A percentile compares a stretch with the other conserved stretches of the same genome.
These are phyloP conservation scores for Sarocladium kiliense DNA, from an alignment of 2,329 filamentous ascomycete species.

Conservation along the genomic window DNA sequence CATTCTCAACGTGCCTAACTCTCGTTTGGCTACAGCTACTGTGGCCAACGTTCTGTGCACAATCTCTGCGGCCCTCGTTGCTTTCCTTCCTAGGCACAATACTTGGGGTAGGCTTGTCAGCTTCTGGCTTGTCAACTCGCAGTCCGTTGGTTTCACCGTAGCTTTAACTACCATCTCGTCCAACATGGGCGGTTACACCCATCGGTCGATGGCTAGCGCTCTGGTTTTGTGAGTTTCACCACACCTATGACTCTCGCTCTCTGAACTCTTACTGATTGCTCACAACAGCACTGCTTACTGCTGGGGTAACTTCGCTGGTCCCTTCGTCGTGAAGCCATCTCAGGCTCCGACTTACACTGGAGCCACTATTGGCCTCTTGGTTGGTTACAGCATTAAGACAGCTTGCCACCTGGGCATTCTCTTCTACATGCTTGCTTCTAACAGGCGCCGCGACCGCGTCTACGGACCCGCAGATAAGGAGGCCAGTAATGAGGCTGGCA, in stretches of 20 bases:
- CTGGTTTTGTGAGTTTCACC: slow-evolving; percentile 6
- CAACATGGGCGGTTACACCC: slow-evolving; percentile 10
- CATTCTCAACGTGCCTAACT: too few species aligned
- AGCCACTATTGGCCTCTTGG: slow-evolving; percentile 9
- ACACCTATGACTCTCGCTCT: neutral
- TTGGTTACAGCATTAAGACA: slow-evolving; percentile 8
- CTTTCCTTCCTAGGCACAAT: too few species aligned
- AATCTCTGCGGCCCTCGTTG: too few species aligned
- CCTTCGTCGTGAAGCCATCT: slow-evolving; percentile 7
- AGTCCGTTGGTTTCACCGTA: slow-evolving; percentile 11
- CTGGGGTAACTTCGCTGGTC: slow-evolving; percentile 10
- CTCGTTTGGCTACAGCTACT: too few species aligned
- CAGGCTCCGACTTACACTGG: slow-evolving; percentile 6
- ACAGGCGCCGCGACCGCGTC: slow-evolving; percentile 25
- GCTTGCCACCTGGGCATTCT: slow-evolving; percentile 6
- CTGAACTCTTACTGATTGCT: neutral
- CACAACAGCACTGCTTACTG: slow-evolving; percentile 6
- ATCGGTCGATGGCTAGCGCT: slow-evolving; percentile 10
- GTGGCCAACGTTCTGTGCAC: too few species aligned
- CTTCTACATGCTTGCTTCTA: slow-evolving; percentile 28
- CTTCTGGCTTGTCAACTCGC: slow-evolving; percentile 13
- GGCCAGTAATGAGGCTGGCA: slow-evolving; percentile 30
- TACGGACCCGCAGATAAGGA: slow-evolving; percentile 29
- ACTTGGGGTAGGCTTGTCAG: too few species aligned
- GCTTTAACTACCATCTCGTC: slow-evolving; percentile 8